Evolutionary conservation across 495 filamentous ascomycete species (phyloP).

Genomic region (Saxispiralis lemnorum): DNA sequence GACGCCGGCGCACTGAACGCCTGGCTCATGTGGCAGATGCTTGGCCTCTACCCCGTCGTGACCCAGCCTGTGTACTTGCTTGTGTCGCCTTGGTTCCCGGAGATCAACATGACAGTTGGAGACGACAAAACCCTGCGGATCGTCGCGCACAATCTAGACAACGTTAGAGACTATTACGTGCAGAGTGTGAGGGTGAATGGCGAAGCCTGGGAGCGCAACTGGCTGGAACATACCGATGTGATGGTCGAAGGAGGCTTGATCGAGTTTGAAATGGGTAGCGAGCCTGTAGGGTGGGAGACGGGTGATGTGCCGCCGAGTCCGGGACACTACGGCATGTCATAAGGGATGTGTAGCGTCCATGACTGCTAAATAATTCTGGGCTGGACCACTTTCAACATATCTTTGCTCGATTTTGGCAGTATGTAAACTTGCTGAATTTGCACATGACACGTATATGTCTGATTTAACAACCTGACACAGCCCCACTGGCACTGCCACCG

Average conservation of each 20-base stretch:
- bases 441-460: no score
- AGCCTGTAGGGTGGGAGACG: constrained; percentile 20
- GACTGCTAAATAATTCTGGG: no score
- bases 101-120: constrained; percentile 21
- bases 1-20: constrained; percentile 23
- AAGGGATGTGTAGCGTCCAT: no score
- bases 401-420: no score
- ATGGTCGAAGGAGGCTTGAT: constrained; percentile 23
- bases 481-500: no score
- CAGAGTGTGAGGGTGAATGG: constrained; percentile 24
- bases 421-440: no score
- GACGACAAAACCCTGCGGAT: constrained; percentile 19
- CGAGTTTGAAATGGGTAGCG: constrained; percentile 18
- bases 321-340: constrained; percentile 13
- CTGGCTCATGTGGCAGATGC: constrained; percentile 24
- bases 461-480: no score
- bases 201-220: constrained; percentile 19
- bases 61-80: constrained; percentile 23
- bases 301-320: constrained; percentile 22
- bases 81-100: constrained; percentile 20
- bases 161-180: constrained; percentile 21
- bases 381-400: no score
- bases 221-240: constrained; percentile 22
- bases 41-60: constrained; percentile 24
- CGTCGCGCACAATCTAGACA: constrained; percentile 17